A percentile compares a stretch with the other conserved stretches of the same genome.
These are phyloP conservation scores for Diplotaxis tenuifolia DNA, from an alignment of 345 rosid species.

Conservation along the genomic window DNA sequence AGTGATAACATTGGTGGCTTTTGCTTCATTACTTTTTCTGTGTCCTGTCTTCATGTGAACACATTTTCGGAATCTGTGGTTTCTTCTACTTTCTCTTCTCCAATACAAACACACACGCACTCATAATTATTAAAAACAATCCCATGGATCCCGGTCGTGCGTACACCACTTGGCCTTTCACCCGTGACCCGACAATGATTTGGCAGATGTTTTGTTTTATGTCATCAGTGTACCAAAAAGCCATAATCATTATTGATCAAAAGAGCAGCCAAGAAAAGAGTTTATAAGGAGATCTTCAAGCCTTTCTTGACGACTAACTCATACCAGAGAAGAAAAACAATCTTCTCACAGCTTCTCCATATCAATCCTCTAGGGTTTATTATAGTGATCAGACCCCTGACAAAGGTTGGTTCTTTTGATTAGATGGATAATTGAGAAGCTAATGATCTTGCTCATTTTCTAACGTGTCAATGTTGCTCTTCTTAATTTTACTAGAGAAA, in stretches of 20 bases:
- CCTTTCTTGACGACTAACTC: constrained; percentile 10
- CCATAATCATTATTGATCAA: constrained; percentile 14
- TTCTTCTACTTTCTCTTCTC: constrained; percentile 13
- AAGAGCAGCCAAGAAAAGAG: not conserved
- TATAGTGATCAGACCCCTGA: not conserved
- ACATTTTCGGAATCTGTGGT: constrained; percentile 17
- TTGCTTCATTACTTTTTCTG: constrained; percentile 7
- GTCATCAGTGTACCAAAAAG: not conserved
- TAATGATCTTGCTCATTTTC: not conserved
- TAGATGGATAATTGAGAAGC: not conserved
- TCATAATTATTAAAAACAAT: not conserved
- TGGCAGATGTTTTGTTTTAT: constrained; percentile 43
- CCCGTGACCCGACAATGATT: constrained; percentile 27
- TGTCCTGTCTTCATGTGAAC: constrained; percentile 17
- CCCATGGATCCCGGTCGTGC: constrained; percentile 17
- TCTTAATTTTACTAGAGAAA: constrained; percentile 23
- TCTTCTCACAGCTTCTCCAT: not conserved
- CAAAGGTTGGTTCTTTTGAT: constrained; percentile 20
- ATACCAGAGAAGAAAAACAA: not conserved
- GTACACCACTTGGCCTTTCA: constrained; percentile 42
- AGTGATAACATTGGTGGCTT: constrained; percentile 19
- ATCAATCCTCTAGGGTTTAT: not conserved
- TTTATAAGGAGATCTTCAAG: not conserved
- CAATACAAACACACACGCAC: not conserved
- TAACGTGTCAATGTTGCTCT: not conserved